Conservation (phyloP, 306 rosid genomes). For the barrel medic (Medicago truncatula) region DNA sequence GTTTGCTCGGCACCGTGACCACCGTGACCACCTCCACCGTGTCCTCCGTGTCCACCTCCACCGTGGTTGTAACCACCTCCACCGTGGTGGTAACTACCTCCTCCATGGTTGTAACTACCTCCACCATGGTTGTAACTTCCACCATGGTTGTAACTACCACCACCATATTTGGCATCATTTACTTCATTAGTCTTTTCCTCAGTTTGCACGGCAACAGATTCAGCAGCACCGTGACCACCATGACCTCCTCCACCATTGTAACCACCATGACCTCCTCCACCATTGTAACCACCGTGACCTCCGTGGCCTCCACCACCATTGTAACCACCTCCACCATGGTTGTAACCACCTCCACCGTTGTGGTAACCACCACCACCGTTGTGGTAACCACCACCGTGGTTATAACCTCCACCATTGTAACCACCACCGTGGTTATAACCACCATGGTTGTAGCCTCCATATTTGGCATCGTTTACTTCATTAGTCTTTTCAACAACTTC, state of each 20-base stretch:
- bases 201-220: too few relatives aligned
- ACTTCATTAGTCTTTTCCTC: background rate
- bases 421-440: background rate
- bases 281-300: background rate
- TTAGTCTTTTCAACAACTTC: background rate
- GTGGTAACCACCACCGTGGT: background rate
- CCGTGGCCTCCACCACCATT: background rate
- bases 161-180: background rate
- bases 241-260: background rate
- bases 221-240: background rate
- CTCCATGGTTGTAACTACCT: background rate
- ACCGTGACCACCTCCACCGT: too few relatives aligned
- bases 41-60: too few relatives aligned
- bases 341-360: background rate
- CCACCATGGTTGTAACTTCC: background rate
- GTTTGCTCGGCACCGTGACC: background rate
- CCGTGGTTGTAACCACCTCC: background rate
- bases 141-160: background rate
- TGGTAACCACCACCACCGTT: background rate
- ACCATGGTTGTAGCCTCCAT: background rate
- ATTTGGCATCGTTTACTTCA: background rate
- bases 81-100: background rate
- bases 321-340: background rate
- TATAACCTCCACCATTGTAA: background rate
- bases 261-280: background rate